These are phyloP conservation scores for Trichoderma virens DNA, from an alignment of 495 filamentous ascomycete species.

Conservation along the genomic window DNA sequence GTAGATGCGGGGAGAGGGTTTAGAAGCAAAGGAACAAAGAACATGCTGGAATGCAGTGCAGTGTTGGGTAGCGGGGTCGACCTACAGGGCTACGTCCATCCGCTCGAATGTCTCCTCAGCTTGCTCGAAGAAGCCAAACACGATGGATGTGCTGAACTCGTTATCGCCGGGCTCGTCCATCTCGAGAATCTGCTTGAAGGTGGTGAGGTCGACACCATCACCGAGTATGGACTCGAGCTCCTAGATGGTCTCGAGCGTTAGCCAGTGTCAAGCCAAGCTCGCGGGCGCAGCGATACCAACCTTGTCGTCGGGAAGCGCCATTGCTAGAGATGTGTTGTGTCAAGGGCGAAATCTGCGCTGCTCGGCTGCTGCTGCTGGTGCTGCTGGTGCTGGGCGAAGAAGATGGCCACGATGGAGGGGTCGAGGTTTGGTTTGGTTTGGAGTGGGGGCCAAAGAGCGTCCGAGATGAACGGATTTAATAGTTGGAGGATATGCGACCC, in stretches of 20 bases:
- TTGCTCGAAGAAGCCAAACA: slow-evolving; percentile 88
- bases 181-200: slow-evolving; percentile 92
- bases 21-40: background rate
- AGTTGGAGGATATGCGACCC: slow-evolving; percentile 1
- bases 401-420: slow-evolving; percentile 5
- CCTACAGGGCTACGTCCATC: slow-evolving; percentile 80
- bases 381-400: background rate
- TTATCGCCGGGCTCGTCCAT: slow-evolving; percentile 87
- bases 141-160: slow-evolving; percentile 70
- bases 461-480: background rate
- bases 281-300: background rate
- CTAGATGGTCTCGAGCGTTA: background rate
- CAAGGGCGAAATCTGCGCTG: background rate
- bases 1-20: background rate
- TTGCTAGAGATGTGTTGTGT: background rate
- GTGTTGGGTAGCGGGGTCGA: slow-evolving; percentile 13
- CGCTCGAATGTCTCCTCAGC: slow-evolving; percentile 76
- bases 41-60: background rate
- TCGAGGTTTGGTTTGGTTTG: background rate
- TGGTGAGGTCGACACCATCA: slow-evolving; percentile 67
- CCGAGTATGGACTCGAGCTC: slow-evolving; percentile 35
- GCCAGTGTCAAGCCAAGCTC: background rate
- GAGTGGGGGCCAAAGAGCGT: background rate
- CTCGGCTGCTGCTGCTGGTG: background rate
- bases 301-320: slow-evolving; percentile 10